These are phyloP conservation scores for Metroxylon sagu DNA, from an alignment of 176 grass and related monocot genomes.

Conservation along the genomic window DNA sequence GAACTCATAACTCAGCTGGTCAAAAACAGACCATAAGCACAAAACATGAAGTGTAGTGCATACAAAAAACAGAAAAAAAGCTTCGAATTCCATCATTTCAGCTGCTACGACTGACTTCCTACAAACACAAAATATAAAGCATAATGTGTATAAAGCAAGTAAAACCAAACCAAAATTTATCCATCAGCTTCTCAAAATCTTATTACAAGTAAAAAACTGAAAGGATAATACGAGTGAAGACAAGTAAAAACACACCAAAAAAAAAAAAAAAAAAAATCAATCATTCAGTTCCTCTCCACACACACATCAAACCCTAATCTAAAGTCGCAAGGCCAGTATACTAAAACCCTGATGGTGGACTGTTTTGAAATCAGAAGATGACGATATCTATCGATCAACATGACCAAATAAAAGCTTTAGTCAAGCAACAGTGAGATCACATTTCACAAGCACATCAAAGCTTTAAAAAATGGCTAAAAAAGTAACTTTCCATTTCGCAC, in stretches of 20 bases:
- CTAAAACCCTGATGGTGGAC: too few relatives aligned
- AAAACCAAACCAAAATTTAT: neutral
- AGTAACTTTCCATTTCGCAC: neutral
- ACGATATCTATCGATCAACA: too few relatives aligned
- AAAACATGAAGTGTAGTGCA: too few relatives aligned
- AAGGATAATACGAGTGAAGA: neutral
- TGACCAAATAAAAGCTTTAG: too few relatives aligned
- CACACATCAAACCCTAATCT: neutral
- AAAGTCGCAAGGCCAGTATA: neutral
- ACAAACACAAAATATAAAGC: too few relatives aligned
- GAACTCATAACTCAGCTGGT: too few relatives aligned
- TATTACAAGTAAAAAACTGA: neutral
- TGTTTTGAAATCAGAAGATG: too few relatives aligned
- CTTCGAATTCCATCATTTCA: too few relatives aligned
- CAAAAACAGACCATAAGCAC: too few relatives aligned
- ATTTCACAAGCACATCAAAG: constrained; percentile 2
- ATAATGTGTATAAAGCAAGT: neutral
- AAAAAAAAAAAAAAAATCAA: neutral
- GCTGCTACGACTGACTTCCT: too few relatives aligned
- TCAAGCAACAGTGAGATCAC: too few relatives aligned
- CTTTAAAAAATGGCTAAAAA: neutral
- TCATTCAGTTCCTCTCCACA: neutral
- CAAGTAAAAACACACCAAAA: neutral
- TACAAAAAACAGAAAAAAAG: too few relatives aligned
- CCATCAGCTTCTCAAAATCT: neutral